Base-by-base conservation (phyloP, 2,329 filamentous ascomycete genomes). In the Fusarium sp. region DNA sequence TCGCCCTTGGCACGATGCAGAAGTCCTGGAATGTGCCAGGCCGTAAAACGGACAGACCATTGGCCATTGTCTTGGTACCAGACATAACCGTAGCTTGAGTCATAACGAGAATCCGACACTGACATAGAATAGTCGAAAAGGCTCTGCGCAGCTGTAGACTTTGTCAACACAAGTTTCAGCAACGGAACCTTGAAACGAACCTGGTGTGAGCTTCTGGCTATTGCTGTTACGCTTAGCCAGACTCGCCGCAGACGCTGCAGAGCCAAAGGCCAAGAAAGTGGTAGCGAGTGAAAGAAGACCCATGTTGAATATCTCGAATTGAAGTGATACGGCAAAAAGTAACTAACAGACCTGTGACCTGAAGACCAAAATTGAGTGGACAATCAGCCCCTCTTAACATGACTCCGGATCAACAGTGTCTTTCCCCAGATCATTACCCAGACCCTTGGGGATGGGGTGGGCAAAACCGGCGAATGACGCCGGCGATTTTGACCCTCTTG, bases 21-120 rank as follows among this genome's bases (percentile, higher is more conserved):
- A 22, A 85, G 66, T 3, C 83, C 83, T 1, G 82, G 76, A 7
- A 82, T 74, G 54, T 85, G 84, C 83, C 83, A 85, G 0, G 83
- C 82, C 3, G 83, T 85, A 55, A 86, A 86, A 15, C 84, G 80
- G 39, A 81, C 77, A 8, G 81, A 84, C 82, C 83, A 85, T 26
- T 81, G 81, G 0, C 85, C 84, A 7, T 82, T 83, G 53, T 85
- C 82, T 17, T 79, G 78, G 57, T 85, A 86, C 69, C 76, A 81
- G 30, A 86, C 81, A 51, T 82, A 83, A 28, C 84, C 83, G 71
- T 86, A 86, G 5, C 79, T 81, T 13, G 80, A 74, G 67, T 86
- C 84, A 59, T 80, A 86, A 47, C 84, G 77, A 5, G 77, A 76
- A 60, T 85, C 84, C 28, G 79, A 76, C 8, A 85, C 79, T 17